phyloP scores from a whole-genome alignment of 2,329 filamentous ascomycete species.

The Bipolaris sorokiniana region DNA sequence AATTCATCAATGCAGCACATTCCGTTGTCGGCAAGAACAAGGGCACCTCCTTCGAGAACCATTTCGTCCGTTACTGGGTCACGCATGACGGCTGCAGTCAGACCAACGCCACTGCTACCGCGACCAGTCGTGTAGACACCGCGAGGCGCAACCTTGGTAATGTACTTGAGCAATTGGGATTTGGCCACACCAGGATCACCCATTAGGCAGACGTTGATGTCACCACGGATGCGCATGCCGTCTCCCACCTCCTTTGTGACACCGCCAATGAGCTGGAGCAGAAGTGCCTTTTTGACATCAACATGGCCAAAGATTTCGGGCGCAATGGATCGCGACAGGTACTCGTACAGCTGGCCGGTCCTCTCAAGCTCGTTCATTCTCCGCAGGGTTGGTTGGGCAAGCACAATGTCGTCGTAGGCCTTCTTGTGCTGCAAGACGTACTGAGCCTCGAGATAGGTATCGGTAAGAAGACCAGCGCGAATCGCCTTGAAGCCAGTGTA shows the following conservation, averaged over 20 bases:
- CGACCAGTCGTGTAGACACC: constrained; percentile 85
- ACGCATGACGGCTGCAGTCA: constrained; percentile 82
- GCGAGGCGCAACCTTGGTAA: constrained; percentile 94
- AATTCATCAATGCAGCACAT: constrained; percentile 89
- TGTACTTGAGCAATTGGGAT: constrained; percentile 97
- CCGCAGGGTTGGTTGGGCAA: constrained; percentile 78
- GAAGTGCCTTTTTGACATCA: constrained; percentile 96
- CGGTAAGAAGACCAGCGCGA: constrained; percentile 91
- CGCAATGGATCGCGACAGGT: constrained; percentile 92
- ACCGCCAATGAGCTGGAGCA: constrained; percentile 94
- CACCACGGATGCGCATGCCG: constrained; percentile 97
- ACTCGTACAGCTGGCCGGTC: constrained; percentile 92
- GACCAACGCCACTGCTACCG: constrained; percentile 80
- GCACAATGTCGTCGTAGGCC: constrained; percentile 88
- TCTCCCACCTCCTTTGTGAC: constrained; percentile 97
- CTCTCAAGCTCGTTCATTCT: constrained; percentile 85
- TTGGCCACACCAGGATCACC: constrained; percentile 99
- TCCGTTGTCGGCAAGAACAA: constrained; percentile 81
- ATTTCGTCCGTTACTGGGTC: constrained; percentile 85
- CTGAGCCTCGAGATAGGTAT: constrained; percentile 96
- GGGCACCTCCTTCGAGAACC: constrained; percentile 79
- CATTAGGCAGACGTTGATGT: constrained; percentile 99
- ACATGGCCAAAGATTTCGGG: constrained; percentile 96
- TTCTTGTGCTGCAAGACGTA: constrained; percentile 96
- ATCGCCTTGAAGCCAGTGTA: constrained; percentile 99